Base-by-base conservation (phyloP, 768 basidiomycete species). In the Lanmaoa rubissima region DNA sequence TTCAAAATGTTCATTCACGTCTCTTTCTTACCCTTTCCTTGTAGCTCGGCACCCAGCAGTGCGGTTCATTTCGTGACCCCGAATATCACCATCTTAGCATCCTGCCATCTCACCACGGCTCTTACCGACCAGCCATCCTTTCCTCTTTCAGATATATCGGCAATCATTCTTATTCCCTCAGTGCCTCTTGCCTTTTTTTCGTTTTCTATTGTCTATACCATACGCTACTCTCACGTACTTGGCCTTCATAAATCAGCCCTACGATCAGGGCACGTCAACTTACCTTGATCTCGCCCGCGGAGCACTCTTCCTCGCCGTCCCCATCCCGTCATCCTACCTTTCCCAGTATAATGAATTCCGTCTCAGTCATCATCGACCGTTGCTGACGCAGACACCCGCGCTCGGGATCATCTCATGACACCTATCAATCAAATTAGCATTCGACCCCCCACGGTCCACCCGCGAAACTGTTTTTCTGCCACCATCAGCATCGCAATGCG, bases 381-480 rank as follows among this genome's bases (percentile, higher is more conserved):
- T 16, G 60, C 51, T 62, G 61, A 62, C 51, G 26, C 42, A 48
- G 8, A 41, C 26, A 17, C 17, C 28, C 34, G 41, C 54, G 49
- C 58, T 41, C 47, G 45, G 21, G 36, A 26, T 17, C 17, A 31
- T 14, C 19, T 16, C 42, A 16, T 39, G n/a, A 56, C 46, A 19
- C 1, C 24, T 31, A 47, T 42, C 24, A 50, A 2, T n/a, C 47
- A 55, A 55, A 40, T 45, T 38, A 3, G 24, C 32, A 16, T 35
- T 43, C 21, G 36, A 13, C 28, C 34, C 35, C 24, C 43, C 28
- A 26, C 10, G 17, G 21, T 16, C 12, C 5, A 53, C 52, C 53
- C 51, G 62, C 62, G 54, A 64, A 57, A 48, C 45, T 56, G 19
- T 35, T 28, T 47, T 45, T 14, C 47, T 47, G 47, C 59, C 53